Conservation (phyloP, 345 rosid genomes). For the Linum usitatissimum region DNA sequence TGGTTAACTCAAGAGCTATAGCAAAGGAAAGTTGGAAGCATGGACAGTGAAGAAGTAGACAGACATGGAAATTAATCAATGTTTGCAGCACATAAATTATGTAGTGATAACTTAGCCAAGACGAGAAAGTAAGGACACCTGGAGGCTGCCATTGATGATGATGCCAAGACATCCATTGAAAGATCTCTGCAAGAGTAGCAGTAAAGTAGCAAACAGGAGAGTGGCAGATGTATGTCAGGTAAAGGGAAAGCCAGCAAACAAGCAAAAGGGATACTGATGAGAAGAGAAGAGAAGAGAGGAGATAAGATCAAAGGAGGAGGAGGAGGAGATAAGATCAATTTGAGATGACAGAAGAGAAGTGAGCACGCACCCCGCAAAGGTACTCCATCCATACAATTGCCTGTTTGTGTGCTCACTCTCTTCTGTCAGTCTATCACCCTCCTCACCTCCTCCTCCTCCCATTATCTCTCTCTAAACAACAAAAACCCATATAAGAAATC, state of each 20-base stretch:
- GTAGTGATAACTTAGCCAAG: neutral
- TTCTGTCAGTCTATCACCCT: slow-evolving; percentile 42
- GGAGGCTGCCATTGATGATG: neutral
- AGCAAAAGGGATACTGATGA: neutral
- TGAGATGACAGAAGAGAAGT: slow-evolving; percentile 45
- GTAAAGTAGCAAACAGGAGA: neutral
- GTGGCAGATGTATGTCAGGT: neutral
- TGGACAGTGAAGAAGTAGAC: too few species aligned
- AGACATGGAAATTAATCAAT: too few species aligned
- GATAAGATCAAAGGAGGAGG: neutral
- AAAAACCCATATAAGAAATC: neutral
- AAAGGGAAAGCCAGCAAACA: neutral
- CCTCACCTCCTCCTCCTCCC: neutral
- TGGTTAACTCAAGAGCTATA: too few species aligned
- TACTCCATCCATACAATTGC: slow-evolving; percentile 36
- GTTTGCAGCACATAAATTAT: too few species aligned
- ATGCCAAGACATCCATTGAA: neutral
- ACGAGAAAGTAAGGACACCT: neutral
- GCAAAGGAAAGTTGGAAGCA: too few species aligned
- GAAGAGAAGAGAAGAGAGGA: neutral
- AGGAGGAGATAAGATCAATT: neutral
- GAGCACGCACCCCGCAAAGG: slow-evolving; percentile 49
- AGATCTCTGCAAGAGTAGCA: neutral
- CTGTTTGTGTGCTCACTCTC: slow-evolving; percentile 71
- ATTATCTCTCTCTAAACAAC: neutral